Evolutionary conservation across 768 basidiomycete genomes (phyloP).

Genomic region (Hydnum rufescens): DNA sequence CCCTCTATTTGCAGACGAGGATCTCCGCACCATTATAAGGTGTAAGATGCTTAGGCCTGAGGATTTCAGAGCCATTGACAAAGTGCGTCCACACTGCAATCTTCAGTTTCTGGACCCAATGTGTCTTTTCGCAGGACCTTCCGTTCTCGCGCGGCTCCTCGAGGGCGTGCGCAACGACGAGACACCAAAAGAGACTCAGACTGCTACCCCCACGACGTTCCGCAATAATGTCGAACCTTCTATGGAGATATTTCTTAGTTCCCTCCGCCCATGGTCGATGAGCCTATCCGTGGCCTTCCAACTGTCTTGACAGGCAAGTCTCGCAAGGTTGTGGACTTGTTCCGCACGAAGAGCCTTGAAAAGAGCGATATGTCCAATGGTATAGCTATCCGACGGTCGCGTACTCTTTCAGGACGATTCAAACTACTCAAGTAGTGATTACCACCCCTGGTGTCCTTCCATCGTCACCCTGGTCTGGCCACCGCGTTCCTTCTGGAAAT

Average conservation of each 20-base stretch:
- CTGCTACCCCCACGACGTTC: too few species aligned
- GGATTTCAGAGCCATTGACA: slow-evolving; percentile 53
- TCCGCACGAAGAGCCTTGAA: slow-evolving; percentile 29
- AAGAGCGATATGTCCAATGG: slow-evolving; percentile 10
- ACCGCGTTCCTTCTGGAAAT: background rate
- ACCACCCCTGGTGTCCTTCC: slow-evolving; percentile 2
- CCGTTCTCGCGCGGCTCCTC: too few species aligned
- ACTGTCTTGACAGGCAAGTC: slow-evolving; percentile 68
- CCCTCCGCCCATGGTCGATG: too few species aligned
- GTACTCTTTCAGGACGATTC: background rate
- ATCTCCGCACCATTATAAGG: slow-evolving; percentile 5
- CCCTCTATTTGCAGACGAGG: background rate
- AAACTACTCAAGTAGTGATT: slow-evolving; percentile 6
- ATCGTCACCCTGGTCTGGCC: background rate
- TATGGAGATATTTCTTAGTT: too few species aligned
- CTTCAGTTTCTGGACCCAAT: background rate
- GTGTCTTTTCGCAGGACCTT: too few species aligned
- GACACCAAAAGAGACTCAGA: too few species aligned
- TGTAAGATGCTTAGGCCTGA: slow-evolving; percentile 72
- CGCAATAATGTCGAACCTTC: too few species aligned
- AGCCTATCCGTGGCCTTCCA: too few species aligned
- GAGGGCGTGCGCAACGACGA: too few species aligned
- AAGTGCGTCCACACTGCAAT: slow-evolving; percentile 8
- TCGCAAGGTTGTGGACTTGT: slow-evolving; percentile 97
- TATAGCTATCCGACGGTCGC: background rate